phyloP scores from a whole-genome alignment of 2,329 filamentous ascomycete species.

The Fusarium algeriense region DNA sequence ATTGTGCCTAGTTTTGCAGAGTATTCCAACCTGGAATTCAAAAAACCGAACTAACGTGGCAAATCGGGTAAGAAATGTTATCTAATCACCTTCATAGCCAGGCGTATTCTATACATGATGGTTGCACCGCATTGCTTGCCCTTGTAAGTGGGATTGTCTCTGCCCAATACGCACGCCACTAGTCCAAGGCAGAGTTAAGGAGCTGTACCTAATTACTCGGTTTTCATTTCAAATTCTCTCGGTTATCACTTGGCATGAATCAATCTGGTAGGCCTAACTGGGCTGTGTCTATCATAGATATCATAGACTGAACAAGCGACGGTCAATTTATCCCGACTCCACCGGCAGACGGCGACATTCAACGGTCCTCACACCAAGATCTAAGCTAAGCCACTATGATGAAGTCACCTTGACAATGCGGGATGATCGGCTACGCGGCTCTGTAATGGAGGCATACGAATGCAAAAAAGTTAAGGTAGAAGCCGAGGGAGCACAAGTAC shows the following conservation, averaged over 20 bases:
- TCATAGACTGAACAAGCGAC: slow-evolving; percentile 4
- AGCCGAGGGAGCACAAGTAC: slow-evolving; percentile 22
- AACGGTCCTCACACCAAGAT: slow-evolving; percentile 9
- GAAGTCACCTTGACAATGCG: slow-evolving; percentile 35
- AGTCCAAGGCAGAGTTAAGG: not conserved
- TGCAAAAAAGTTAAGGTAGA: not conserved
- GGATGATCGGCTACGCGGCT: slow-evolving; percentile 28
- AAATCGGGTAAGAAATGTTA: not conserved
- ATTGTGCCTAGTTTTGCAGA: slow-evolving; percentile 3
- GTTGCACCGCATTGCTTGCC: slow-evolving; percentile 1
- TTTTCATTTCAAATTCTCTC: not conserved
- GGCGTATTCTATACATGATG: slow-evolving; percentile 5
- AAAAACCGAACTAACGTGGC: not conserved
- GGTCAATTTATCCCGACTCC: slow-evolving; percentile 14
- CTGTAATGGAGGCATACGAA: slow-evolving; percentile 21
- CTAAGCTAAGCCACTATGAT: slow-evolving; percentile 38
- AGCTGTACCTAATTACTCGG: not conserved
- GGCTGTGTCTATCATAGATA: not conserved
- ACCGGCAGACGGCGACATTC: slow-evolving; percentile 11
- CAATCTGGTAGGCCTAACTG: not conserved
- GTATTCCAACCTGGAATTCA: not conserved
- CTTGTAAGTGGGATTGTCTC: slow-evolving; percentile 1
- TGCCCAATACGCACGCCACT: slow-evolving; percentile 2
- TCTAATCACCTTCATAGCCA: not conserved
- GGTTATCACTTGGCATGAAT: not conserved